Base-by-base conservation (phyloP, 129 eudicot genomes). In the Centaurea solstitialis region DNA sequence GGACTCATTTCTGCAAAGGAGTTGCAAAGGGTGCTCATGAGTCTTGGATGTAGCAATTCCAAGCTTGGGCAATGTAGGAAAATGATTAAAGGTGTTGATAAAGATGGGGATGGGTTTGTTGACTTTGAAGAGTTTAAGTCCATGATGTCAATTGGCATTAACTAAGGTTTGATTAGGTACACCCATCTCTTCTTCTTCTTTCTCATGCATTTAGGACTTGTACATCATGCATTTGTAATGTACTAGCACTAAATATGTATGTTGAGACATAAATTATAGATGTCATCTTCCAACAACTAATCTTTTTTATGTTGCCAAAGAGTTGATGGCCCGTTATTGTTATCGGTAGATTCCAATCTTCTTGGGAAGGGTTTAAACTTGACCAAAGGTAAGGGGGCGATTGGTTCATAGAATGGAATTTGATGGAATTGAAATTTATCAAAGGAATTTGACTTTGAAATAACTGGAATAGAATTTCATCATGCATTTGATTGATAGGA, bases 51-150 rank as follows among this genome's bases (percentile, higher is more conserved):
- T 83, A 80, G 86, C 20, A 78, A 91, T 20, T 91, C 86, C 65
- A 86, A 91, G 53, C 75, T 93, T 70, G 79, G 85, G 76, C 86
- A 91, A 64, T 93, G 98, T 80, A 77, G 81, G 12, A 79, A 76
- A 64, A 93, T 93, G 98, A 91, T 93, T 43, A 80, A 83, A 80
- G 87, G 96, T 72, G 97, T 93, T 75, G 98, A 93, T 79, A 91
- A 79, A 83, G 89, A 93, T 89, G 98, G 98, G 0, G 96, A 93
- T 93, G 98, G 98, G 9, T 89, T 89, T 87, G 93, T 93, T 50
- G 81, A 88, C 82, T 93, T 91, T 86, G 87, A 93, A 23, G 98
- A 93, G 77, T 93, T 93, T 75, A 91, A 87, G 80, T 85, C 72
- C 13, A 93, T 93, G 98, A 93, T 93, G 98, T 82, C 86, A 18